These are phyloP conservation scores for Thelonectria olida DNA, from an alignment of 2,329 filamentous ascomycete species.

Conservation along the genomic window DNA sequence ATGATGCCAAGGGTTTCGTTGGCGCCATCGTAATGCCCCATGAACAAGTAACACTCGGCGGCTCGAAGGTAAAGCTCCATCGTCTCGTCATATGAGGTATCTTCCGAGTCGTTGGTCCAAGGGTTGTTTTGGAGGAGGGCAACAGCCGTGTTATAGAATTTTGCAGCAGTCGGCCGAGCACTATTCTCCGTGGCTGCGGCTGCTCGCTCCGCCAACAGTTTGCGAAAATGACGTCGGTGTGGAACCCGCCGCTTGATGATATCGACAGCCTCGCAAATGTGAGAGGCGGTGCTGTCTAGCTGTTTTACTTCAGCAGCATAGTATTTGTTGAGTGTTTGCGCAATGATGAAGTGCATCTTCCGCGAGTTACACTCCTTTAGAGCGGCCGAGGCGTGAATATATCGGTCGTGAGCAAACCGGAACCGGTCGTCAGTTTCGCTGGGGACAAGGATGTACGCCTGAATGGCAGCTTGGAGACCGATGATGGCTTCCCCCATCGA, in stretches of 20 bases:
- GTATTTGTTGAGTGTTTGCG: constrained; percentile 81
- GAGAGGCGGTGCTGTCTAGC: constrained; percentile 79
- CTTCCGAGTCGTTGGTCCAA: constrained; percentile 75
- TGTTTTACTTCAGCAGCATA: constrained; percentile 67
- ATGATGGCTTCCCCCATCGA: constrained; percentile 75
- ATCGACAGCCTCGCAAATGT: constrained; percentile 80
- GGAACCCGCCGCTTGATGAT: constrained; percentile 75
- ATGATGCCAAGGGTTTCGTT: constrained; percentile 74
- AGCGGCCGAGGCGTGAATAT: constrained; percentile 77
- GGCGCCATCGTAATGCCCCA: constrained; percentile 75
- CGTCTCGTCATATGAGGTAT: constrained; percentile 88
- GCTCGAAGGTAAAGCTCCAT: constrained; percentile 80
- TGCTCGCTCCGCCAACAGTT: constrained; percentile 81
- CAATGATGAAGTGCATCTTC: constrained; percentile 93
- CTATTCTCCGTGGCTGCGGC: constrained; percentile 83
- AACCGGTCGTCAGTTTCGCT: constrained; percentile 89
- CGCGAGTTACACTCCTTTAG: constrained; percentile 74
- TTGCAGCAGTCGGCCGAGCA: constrained; percentile 81
- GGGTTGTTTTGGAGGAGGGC: constrained; percentile 80
- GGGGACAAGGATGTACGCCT: constrained; percentile 82
- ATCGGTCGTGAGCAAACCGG: constrained; percentile 88
- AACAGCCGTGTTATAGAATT: constrained; percentile 82
- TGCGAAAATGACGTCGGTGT: constrained; percentile 73
- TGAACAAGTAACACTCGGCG: constrained; percentile 84
- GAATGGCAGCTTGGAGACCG: constrained; percentile 83